Conservation (phyloP, 176 grass and related monocot genomes). For the Oryza glumipatula region DNA sequence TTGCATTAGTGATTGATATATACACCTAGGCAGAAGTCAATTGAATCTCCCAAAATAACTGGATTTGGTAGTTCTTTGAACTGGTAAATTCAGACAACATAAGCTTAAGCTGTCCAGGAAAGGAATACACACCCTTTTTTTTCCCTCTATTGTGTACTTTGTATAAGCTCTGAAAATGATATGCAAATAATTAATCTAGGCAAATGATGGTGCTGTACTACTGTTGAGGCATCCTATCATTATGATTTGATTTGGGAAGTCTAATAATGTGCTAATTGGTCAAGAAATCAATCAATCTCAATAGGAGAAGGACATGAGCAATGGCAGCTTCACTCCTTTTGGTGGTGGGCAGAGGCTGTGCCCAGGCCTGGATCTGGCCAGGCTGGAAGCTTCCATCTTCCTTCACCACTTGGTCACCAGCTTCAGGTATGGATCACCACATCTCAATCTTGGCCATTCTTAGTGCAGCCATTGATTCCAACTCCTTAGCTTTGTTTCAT, state of each 20-base stretch:
- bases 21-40: not conserved
- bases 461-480: not conserved
- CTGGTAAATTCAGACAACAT: not conserved
- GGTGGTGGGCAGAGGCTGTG: slow-evolving; percentile 97
- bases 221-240: slow-evolving; percentile 32
- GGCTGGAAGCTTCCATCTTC: slow-evolving; percentile 98
- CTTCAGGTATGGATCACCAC: slow-evolving; percentile 73
- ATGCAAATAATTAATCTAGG: not conserved
- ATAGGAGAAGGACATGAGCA: slow-evolving; percentile 85
- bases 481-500: not conserved
- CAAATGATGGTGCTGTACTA: slow-evolving; percentile 6
- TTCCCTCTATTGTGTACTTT: not conserved
- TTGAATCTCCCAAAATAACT: not conserved
- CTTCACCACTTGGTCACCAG: slow-evolving; percentile 97
- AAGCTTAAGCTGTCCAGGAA: not conserved
- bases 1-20: not conserved
- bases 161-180: slow-evolving; percentile 1
- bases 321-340: slow-evolving; percentile 88
- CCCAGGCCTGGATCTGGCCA: slow-evolving; percentile 94
- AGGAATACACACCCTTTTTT: not conserved
- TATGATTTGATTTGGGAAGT: slow-evolving; percentile 41
- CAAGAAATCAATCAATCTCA: slow-evolving; percentile 50
- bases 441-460: not conserved
- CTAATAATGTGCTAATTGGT: slow-evolving; percentile 44
- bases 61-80: not conserved